A percentile compares a stretch with the other conserved stretches of the same genome.
Conservation (phyloP, 257 asterid species). For the Solanum commersonii region DNA sequence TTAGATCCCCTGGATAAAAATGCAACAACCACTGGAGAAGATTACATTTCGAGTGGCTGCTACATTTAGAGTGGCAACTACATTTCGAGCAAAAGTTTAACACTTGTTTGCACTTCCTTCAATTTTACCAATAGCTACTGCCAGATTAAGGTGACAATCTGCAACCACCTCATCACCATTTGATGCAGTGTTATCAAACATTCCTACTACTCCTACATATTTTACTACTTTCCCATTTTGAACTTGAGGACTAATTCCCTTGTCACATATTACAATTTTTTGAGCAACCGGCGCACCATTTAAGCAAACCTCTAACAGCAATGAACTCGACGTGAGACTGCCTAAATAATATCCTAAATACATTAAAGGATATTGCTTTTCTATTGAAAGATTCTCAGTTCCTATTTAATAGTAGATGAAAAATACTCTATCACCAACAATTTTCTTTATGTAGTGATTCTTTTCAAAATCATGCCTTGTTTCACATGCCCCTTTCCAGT, state of each 20-base stretch:
- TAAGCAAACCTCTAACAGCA: constrained; percentile 69
- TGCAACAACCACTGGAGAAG: too few relatives aligned
- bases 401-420: constrained; percentile 61
- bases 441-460: constrained; percentile 52
- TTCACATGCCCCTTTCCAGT: constrained; percentile 65
- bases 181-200: constrained; percentile 39
- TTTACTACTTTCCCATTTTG: constrained; percentile 89
- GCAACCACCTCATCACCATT: constrained; percentile 88
- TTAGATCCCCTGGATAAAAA: too few relatives aligned
- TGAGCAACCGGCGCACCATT: constrained; percentile 47
- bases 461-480: constrained; percentile 49
- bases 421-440: constrained; percentile 73
- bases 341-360: constrained; percentile 56
- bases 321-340: constrained; percentile 56
- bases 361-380: constrained; percentile 37
- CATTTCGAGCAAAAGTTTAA: constrained; percentile 13
- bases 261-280: constrained; percentile 66
- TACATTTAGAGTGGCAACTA: constrained; percentile 8
- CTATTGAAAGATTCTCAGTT: constrained; percentile 27
- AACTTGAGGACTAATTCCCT: constrained; percentile 79
- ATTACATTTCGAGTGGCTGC: constrained; percentile 26
- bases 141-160: constrained; percentile 70
- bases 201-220: constrained; percentile 61
- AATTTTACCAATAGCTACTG: constrained; percentile 64
- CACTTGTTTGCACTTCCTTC: constrained; percentile 45